phyloP scores from a whole-genome alignment of 192 early-diverging fungal species.

The Funneliformis mosseae region DNA sequence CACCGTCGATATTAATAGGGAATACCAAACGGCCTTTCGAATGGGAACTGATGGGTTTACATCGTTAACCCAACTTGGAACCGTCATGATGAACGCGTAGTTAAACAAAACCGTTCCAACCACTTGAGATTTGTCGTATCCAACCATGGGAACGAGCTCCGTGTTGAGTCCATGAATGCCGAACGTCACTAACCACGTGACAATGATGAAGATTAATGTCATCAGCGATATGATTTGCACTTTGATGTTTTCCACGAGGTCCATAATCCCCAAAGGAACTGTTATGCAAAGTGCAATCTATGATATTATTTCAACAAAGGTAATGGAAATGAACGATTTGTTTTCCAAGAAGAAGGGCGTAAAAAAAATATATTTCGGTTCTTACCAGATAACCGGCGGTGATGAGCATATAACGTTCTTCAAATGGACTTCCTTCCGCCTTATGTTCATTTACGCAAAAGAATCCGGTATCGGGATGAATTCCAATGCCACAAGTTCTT shows the following conservation, averaged over 20 bases:
- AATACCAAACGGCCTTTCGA: slow-evolving; percentile 60
- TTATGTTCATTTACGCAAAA: slow-evolving; percentile 53
- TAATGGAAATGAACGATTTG: background rate
- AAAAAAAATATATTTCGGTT: background rate
- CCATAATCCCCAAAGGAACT: slow-evolving; percentile 59
- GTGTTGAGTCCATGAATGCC: slow-evolving; percentile 51
- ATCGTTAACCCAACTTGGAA: slow-evolving; percentile 69
- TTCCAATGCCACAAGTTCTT: slow-evolving; percentile 66
- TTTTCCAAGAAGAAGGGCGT: background rate
- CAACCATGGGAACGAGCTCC: slow-evolving; percentile 54
- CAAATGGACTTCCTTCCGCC: slow-evolving; percentile 55
- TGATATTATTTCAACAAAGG: background rate
- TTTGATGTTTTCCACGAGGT: slow-evolving; percentile 70
- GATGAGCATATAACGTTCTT: slow-evolving; percentile 56
- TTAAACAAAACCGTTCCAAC: slow-evolving; percentile 74
- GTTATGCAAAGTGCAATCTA: slow-evolving; percentile 45
- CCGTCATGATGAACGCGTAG: slow-evolving; percentile 67
- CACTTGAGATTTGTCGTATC: slow-evolving; percentile 50
- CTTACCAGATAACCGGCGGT: slow-evolving; percentile 62
- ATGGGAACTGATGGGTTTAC: slow-evolving; percentile 60
- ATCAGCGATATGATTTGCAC: slow-evolving; percentile 63
- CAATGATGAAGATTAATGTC: slow-evolving; percentile 52
- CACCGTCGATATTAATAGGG: slow-evolving; percentile 50
- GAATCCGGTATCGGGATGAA: slow-evolving; percentile 56
- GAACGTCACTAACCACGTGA: slow-evolving; percentile 63